Evolutionary conservation across 257 asterid genomes (phyloP), one percentile per base, ranked within the genome.

Genomic region (Marsdenia floribunda): DNA sequence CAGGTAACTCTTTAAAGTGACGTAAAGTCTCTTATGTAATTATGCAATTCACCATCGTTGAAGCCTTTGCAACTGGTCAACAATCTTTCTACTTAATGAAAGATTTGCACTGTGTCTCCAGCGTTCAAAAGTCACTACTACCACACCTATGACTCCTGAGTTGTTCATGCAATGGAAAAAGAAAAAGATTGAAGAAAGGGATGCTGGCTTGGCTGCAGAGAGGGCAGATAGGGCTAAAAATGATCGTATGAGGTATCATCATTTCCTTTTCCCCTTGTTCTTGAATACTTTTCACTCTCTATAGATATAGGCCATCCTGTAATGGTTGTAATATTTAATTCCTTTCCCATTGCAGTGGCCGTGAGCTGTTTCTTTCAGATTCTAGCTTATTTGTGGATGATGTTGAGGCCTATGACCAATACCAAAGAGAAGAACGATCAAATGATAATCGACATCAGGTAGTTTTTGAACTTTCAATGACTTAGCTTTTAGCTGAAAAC

Each of bases 211-310:
- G 87, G 98, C 96, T 77, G 90, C 91, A 71, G 89, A 86, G 77
- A 85, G 85, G 79, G 99, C 97, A 29, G 99, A 95, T 72, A 89
- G 98, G 84, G 99, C 97, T 77, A 95, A 95, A 88, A 90, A 90
- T 78, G 99, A 95, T 81, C 92, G 99, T 66, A 90, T 92, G 99
- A 95, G 99, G 99, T 88, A 75, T 57, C 16, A 11, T 16, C 60
- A 40, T 61, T 42, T 54, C 22, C 65, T 54, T 72, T 54, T 66
- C 61, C 57, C 16, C n/a, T 60, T 53, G 33, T 26, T 63, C n/a
- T 26, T 71, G 0, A 5, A 3, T 33, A 8, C 57, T 73, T 6
- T 18, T 37, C 9, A 21, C 57, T 73, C 18, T 18, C 18, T 18
- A 21, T 38, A 66, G 50, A 38, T 3, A 8, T 40, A 38, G 42